Evolutionary conservation across 805 yeast genomes (phyloP), one percentile per base, ranked within the genome.

Genomic region (Grigorovia jiainica): DNA sequence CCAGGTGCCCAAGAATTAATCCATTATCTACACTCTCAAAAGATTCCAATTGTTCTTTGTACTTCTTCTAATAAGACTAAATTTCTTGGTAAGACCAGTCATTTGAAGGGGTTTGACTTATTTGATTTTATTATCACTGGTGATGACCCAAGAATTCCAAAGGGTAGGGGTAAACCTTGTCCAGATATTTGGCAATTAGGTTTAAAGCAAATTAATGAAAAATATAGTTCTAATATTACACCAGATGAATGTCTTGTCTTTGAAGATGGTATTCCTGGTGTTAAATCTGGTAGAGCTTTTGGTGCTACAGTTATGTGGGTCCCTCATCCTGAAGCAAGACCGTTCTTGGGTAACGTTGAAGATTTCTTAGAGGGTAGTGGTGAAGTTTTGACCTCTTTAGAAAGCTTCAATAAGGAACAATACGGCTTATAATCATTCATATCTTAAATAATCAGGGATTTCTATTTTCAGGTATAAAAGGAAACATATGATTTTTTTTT

Each of bases 221-320:
- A 79, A 39, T 52, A 57, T 10, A 53, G 57, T 2, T 59, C 58
- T 2, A 53, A 61, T 3, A 82, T 90, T 45, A 54, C 59, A 42
- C 82, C 90, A 4, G 78, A 76, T 25, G 95, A 92, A 54, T 84
- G 95, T 53, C 61, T 92, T 25, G 82, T 92, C 2, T 92, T 92
- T 61, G 98, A 92, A 67, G 99, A 92, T 63, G 97, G 96, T 3
- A 68, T 87, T 35, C 89, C 95, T 0, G 99, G 99, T 3, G 90
- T 90, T 18, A 56, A 67, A 15, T 81, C 95, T 3, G 98, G 95
- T 11, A 73, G 72, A 43, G 79, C 83, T 15, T 87, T 95, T 29
- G 89, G 87, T 9, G 83, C 86, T 11, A 72, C 71, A 42, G 95
- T 90, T n/a, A 73, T 90, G 38, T 92, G 97, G 98, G 82, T 89